Conservation (phyloP, 495 filamentous ascomycete species). For the Penicillium soppii region DNA sequence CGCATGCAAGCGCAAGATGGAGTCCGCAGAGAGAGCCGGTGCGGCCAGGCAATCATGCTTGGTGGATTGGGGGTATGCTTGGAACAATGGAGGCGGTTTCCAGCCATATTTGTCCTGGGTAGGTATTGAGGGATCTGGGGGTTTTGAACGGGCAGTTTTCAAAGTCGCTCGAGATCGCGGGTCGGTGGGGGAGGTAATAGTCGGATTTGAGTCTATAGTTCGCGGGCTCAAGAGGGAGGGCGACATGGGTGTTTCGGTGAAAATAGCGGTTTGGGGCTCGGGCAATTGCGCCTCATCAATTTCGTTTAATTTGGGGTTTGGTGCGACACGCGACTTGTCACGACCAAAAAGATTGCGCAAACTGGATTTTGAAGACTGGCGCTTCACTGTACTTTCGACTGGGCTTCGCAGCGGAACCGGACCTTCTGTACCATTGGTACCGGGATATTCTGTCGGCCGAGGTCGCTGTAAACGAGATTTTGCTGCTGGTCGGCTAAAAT, state of each 20-base stretch:
- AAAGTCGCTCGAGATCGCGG: conserved; percentile 22
- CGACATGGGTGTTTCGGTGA: conserved; percentile 23
- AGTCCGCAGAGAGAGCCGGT: conserved; percentile 52
- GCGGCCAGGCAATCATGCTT: conserved; percentile 54
- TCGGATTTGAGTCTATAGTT: conserved; percentile 27
- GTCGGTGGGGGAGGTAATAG: conserved; percentile 28
- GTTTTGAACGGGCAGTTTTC: conserved; percentile 21
- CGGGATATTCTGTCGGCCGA: conserved; percentile 39
- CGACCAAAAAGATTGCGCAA: conserved; percentile 41
- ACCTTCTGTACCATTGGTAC: conserved; percentile 25
- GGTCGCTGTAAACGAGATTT: conserved; percentile 33
- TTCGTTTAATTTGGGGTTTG: conserved; percentile 33
- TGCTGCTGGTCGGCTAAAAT: conserved; percentile 37
- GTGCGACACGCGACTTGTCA: conserved; percentile 36
- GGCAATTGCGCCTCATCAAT: conserved; percentile 33
- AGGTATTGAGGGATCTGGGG: conserved; percentile 17
- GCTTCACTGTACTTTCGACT: conserved; percentile 37
- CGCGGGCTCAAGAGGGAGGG: conserved; percentile 26
- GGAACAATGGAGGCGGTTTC: conserved; percentile 81
- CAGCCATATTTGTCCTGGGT: conserved; percentile 47
- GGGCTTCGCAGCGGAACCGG: conserved; percentile 35
- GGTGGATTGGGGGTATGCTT: conserved; percentile 84
- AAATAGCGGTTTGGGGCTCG: conserved; percentile 9
- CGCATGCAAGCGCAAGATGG: conserved; percentile 57
- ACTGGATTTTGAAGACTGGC: conserved; percentile 40